Evolutionary conservation across 2,329 filamentous ascomycete genomes (phyloP), one percentile per base, ranked within the genome.

Genomic region (Botrytis byssoidea): DNA sequence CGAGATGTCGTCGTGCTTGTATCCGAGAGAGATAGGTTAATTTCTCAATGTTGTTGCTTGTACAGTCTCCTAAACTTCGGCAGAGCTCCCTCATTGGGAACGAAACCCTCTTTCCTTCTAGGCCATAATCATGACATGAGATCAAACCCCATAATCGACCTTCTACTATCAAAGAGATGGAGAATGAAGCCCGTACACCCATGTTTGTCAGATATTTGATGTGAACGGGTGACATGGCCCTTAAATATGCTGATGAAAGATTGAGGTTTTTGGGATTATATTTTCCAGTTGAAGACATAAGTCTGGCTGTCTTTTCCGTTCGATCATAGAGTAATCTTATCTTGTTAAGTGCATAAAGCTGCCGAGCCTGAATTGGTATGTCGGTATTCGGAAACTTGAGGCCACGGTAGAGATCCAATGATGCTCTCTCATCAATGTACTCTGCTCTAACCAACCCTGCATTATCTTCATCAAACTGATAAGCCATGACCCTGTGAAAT

Each of bases 401-500:
- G 0, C 94, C 94, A 79, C 95, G 93, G 84, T 94, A 97, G 0
- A 97, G 84, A 81, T 97, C 94, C 72, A 91, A 90, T 0, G 93
- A 95, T 46, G 91, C 90, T n/a, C 89, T 85, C 1, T 93, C 92
- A 80, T 97, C 93, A 14, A 97, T 92, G 14, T 97, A 84, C 81
- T 97, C 95, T 0, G 93, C 94, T 7, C 97, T 93, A 0, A 97
- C 94, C 72, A 92, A 90, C 32, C 93, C 94, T 78, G 97, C 97
- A 85, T 92, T 96, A 0, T 86, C 83, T 4, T 90, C 85, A 80
- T 97, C 94, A 77, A 97, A 97, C 81, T 97, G 93, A 79, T 97
- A 97, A 2, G 97, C 88, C 93, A 97, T 95, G 65, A 97, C 93
- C 18, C 94, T 92, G 80, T 97, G 94, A 76, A 97, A 97, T 0